Conservation (phyloP, 148 eudicot genomes). For the Dianthus caryophyllus region DNA sequence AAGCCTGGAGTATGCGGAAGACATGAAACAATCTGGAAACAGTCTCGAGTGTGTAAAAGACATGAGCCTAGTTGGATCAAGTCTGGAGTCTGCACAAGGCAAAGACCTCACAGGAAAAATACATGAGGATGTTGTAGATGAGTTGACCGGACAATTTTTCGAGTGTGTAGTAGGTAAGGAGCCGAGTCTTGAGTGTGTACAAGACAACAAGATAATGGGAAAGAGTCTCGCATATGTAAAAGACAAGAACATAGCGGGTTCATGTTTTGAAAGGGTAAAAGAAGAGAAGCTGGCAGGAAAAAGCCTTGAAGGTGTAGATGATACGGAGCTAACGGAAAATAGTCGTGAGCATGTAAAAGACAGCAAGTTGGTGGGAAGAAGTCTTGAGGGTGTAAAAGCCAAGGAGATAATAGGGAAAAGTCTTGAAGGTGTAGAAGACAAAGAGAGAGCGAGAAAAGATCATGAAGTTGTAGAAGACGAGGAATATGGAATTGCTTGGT, state of each 20-base stretch:
- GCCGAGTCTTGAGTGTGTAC: neutral
- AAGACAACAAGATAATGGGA: neutral
- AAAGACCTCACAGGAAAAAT: neutral
- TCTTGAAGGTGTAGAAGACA: too few relatives aligned
- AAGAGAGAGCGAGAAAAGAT: too few relatives aligned
- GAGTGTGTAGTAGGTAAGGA: neutral
- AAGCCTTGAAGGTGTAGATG: too few relatives aligned
- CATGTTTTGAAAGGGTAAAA: neutral
- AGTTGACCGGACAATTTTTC: too few relatives aligned
- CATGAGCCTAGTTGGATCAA: neutral
- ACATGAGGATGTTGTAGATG: too few relatives aligned
- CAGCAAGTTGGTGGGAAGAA: too few relatives aligned
- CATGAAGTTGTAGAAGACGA: too few relatives aligned
- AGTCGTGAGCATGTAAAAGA: too few relatives aligned
- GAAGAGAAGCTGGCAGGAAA: neutral
- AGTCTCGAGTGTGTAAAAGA: neutral
- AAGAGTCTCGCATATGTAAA: neutral
- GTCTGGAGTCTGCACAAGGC: neutral
- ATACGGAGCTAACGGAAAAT: too few relatives aligned
- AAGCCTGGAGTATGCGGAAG: neutral
- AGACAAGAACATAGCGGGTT: neutral
- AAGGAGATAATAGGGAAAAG: too few relatives aligned
- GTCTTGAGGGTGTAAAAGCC: too few relatives aligned
- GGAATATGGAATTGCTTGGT: too few relatives aligned
- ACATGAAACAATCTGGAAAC: neutral